Conservation (phyloP, 768 basidiomycete genomes). For the Trametes gibbosa region DNA sequence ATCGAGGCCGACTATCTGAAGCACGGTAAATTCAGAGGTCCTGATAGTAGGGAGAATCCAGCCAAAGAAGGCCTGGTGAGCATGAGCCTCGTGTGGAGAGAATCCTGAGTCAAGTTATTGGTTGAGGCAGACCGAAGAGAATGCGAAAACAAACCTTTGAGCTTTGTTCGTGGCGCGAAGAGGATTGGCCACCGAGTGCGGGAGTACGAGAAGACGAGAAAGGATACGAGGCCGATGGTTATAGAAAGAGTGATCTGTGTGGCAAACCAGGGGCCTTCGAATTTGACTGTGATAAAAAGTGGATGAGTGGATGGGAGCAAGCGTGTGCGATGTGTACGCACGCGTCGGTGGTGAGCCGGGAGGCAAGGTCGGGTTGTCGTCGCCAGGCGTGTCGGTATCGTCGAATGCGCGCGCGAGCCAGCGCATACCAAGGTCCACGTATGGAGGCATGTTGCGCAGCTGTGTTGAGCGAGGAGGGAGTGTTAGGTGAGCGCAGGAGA, state of each 20-base stretch:
- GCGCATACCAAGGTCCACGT: background rate
- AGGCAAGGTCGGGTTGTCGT: slow-evolving; percentile 31
- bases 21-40: slow-evolving; percentile 87
- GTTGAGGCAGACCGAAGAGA: no score
- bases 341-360: slow-evolving; percentile 66
- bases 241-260: slow-evolving; percentile 83
- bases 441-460: slow-evolving; percentile 1
- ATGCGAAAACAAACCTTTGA: slow-evolving; percentile 66
- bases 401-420: slow-evolving; percentile 3
- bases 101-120: slow-evolving; percentile 52
- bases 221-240: slow-evolving; percentile 73
- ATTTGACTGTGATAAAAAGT: slow-evolving; percentile 53
- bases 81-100: slow-evolving; percentile 91
- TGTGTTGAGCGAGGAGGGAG: background rate
- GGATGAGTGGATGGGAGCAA: background rate
- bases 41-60: slow-evolving; percentile 94
- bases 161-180: slow-evolving; percentile 90
- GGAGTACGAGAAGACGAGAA: slow-evolving; percentile 86
- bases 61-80: slow-evolving; percentile 84
- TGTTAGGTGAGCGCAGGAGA: background rate
- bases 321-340: slow-evolving; percentile 32
- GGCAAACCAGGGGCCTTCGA: slow-evolving; percentile 93
- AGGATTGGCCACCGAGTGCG: slow-evolving; percentile 85
- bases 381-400: slow-evolving; percentile 7
- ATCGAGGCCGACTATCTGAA: slow-evolving; percentile 96